phyloP scores from a whole-genome alignment of 805 yeast genomes.

The Lachancea quebecensis region DNA sequence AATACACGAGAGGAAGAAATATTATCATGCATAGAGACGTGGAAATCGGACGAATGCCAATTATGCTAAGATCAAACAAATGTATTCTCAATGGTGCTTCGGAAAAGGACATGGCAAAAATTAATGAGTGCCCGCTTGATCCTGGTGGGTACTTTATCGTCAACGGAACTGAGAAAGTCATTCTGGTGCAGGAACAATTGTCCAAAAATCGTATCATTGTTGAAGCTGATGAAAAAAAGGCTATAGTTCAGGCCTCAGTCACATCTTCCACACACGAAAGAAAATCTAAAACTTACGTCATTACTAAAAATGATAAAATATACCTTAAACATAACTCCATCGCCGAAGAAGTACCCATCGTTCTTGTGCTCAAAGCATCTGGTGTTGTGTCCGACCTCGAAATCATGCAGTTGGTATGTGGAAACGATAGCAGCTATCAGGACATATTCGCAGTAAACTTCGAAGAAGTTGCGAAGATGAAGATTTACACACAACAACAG shows the following conservation, averaged over 20 bases:
- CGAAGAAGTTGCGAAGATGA: conserved; percentile 84
- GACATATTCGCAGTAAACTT: conserved; percentile 88
- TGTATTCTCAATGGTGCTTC: conserved; percentile 77
- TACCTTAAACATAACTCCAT: conserved; percentile 93
- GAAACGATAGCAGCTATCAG: conserved; percentile 79
- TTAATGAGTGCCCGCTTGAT: conserved; percentile 93
- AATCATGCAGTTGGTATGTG: conserved; percentile 90
- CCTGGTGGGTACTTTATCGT: conserved; percentile 99
- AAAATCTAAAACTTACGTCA: conserved; percentile 93
- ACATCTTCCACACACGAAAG: conserved; percentile 98
- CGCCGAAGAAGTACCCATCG: conserved; percentile 92
- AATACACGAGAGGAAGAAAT: conserved; percentile 90
- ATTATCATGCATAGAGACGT: conserved; percentile 83
- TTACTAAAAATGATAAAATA: conserved; percentile 82
- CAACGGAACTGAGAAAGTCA: conserved; percentile 96
- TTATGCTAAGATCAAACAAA: conserved; percentile 89
- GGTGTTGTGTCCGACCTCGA: conserved; percentile 90
- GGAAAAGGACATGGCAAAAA: conserved; percentile 77
- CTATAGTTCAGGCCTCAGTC: conserved; percentile 93
- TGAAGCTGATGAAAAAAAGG: conserved; percentile 93
- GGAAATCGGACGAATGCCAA: conserved; percentile 98
- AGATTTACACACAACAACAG: conserved; percentile 85
- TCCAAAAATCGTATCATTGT: conserved; percentile 96
- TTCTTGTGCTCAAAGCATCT: conserved; percentile 86
- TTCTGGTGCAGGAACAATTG: conserved; percentile 92